phyloP scores from a whole-genome alignment of 2,329 filamentous ascomycete species.

The Penicillium sp. region DNA sequence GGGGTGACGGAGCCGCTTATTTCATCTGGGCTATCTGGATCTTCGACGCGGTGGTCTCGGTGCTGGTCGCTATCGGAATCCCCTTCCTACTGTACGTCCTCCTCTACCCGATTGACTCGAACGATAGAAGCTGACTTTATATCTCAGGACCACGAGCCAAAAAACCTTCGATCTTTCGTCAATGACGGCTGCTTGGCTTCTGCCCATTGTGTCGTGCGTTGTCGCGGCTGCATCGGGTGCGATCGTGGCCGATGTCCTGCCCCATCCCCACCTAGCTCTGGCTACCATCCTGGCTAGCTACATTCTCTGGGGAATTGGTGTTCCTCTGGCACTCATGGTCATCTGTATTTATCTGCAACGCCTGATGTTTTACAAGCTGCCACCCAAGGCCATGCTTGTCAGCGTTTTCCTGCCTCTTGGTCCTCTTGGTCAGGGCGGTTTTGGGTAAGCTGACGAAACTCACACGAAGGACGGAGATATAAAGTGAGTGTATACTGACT shows the following conservation, averaged over 20 bases:
- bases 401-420: conserved; percentile 68
- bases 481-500: background rate
- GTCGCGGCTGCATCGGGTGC: conserved; percentile 66
- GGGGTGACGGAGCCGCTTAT: conserved; percentile 58
- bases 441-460: background rate
- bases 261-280: conserved; percentile 56
- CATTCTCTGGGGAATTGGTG: conserved; percentile 67
- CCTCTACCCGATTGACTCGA: background rate
- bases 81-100: conserved; percentile 55
- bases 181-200: conserved; percentile 66
- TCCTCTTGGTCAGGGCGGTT: conserved; percentile 61
- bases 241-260: conserved; percentile 60
- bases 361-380: conserved; percentile 65
- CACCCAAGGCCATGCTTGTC: conserved; percentile 66
- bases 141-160: background rate
- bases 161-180: conserved; percentile 42
- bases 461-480: background rate
- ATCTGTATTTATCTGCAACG: conserved; percentile 69
- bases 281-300: conserved; percentile 65
- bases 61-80: conserved; percentile 54
- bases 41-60: conserved; percentile 55
- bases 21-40: conserved; percentile 61
- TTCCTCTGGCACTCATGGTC: conserved; percentile 61
- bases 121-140: background rate
- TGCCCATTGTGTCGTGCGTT: conserved; percentile 67